Conservation (phyloP, 371 early-diverging fungal genomes). For the Nosema muscidifuracis region DNA sequence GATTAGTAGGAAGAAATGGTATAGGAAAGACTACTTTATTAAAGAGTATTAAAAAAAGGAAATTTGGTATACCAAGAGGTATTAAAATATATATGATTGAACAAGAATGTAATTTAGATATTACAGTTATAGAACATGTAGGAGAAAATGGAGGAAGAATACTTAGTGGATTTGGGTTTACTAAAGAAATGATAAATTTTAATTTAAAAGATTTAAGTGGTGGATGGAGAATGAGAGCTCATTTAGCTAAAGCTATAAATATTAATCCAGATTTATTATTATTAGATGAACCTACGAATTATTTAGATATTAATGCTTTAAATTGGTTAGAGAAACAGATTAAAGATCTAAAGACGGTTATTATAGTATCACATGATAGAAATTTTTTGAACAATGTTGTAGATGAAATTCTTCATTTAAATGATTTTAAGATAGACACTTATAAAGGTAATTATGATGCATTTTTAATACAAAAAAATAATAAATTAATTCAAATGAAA, state of each 20-base stretch:
- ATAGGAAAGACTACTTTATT: slow-evolving; percentile 53
- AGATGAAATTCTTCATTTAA: slow-evolving; percentile 82
- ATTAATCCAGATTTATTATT: slow-evolving; percentile 84
- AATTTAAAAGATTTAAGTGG: slow-evolving; percentile 84
- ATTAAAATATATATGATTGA: slow-evolving; percentile 90
- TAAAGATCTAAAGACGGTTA: slow-evolving; percentile 80
- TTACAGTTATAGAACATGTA: slow-evolving; percentile 70
- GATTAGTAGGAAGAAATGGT: slow-evolving; percentile 55
- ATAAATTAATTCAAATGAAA: slow-evolving; percentile 79
- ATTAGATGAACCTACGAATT: slow-evolving; percentile 95
- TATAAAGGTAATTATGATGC: slow-evolving; percentile 94
- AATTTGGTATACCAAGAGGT: slow-evolving; percentile 75
- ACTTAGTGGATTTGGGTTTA: slow-evolving; percentile 85
- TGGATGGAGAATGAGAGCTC: slow-evolving; percentile 95
- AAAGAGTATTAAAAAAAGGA: slow-evolving; percentile 76
- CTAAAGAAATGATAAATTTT: slow-evolving; percentile 68
- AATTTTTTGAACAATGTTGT: slow-evolving; percentile 93
- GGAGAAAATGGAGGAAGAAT: slow-evolving; percentile 81
- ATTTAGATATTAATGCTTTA: slow-evolving; percentile 79
- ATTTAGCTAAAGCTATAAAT: slow-evolving; percentile 85
- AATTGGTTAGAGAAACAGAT: slow-evolving; percentile 83
- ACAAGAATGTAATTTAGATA: slow-evolving; percentile 67
- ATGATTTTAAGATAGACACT: slow-evolving; percentile 71
- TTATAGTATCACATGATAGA: slow-evolving; percentile 86
- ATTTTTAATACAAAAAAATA: slow-evolving; percentile 78